A percentile compares a stretch with the other conserved stretches of the same genome.
phyloP scores from a whole-genome alignment of 2,329 filamentous ascomycete genomes.

The Cryoendolithus antarcticus region DNA sequence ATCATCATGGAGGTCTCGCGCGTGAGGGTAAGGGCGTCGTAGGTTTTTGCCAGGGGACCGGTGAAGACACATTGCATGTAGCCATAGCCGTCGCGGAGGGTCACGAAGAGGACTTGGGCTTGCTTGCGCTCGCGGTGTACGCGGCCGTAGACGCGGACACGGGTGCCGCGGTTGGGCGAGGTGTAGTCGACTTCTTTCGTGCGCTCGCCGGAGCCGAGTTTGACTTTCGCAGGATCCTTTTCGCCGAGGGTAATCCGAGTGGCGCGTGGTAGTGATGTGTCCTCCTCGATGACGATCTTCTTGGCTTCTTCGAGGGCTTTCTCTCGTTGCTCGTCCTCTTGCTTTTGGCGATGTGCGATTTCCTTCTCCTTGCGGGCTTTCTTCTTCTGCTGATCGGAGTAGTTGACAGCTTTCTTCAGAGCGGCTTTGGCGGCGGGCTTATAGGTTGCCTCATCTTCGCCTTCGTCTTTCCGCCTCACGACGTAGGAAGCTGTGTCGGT shows the following conservation, averaged over 20 bases:
- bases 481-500: conserved; percentile 52
- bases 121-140: conserved; percentile 72
- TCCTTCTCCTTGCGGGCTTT: conserved; percentile 71
- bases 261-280: conserved; percentile 59
- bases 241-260: conserved; percentile 64
- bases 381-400: conserved; percentile 66
- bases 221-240: conserved; percentile 48
- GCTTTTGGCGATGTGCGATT: conserved; percentile 56
- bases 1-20: conserved; percentile 80
- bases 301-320: conserved; percentile 70
- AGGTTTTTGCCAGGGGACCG: conserved; percentile 77
- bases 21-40: conserved; percentile 75
- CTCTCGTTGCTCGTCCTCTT: conserved; percentile 58
- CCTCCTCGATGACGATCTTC: conserved; percentile 60
- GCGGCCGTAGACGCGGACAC: conserved; percentile 69
- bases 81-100: conserved; percentile 72
- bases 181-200: conserved; percentile 40
- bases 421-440: conserved; percentile 75
- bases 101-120: conserved; percentile 77
- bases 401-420: conserved; percentile 70
- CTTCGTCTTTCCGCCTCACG: conserved; percentile 54
- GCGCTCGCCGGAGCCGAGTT: conserved; percentile 39
- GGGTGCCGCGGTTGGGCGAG: conserved; percentile 49
- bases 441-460: conserved; percentile 59
- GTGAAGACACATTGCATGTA: conserved; percentile 74